phyloP scores from a whole-genome alignment of 2,329 filamentous ascomycete genomes.

The Acephala macrosclerotiorum region DNA sequence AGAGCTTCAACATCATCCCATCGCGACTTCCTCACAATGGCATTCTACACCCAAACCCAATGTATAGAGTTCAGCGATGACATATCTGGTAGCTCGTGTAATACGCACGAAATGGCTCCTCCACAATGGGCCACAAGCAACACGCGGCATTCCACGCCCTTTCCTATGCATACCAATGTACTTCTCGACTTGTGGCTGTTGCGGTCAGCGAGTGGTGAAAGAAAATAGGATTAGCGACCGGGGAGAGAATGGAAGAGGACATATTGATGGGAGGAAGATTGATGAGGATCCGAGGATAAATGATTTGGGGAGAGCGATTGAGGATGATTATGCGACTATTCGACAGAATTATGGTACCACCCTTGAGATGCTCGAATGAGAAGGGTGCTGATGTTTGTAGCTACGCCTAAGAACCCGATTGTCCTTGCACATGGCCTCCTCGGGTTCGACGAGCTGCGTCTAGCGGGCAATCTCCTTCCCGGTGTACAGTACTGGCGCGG shows the following conservation, averaged over 20 bases:
- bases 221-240: background rate
- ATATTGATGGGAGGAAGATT: background rate
- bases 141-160: slow-evolving; percentile 1
- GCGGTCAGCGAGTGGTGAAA: slow-evolving; percentile 4
- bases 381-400: slow-evolving; percentile 36
- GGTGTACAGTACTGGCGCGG: slow-evolving; percentile 70
- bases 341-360: slow-evolving; percentile 61
- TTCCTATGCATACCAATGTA: slow-evolving; percentile 21
- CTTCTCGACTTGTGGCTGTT: slow-evolving; percentile 18
- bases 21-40: slow-evolving; percentile 31
- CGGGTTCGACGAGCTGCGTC: slow-evolving; percentile 65
- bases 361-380: background rate
- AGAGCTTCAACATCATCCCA: slow-evolving; percentile 19
- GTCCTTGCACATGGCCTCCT: slow-evolving; percentile 71
- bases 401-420: slow-evolving; percentile 64
- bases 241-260: no score
- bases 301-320: slow-evolving; percentile 59
- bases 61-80: slow-evolving; percentile 38
- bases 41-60: slow-evolving; percentile 36
- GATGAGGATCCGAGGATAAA: slow-evolving; percentile 55
- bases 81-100: slow-evolving; percentile 38
- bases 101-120: slow-evolving; percentile 37
- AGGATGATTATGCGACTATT: slow-evolving; percentile 68
- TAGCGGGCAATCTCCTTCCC: slow-evolving; percentile 58
- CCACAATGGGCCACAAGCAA: slow-evolving; percentile 29